Evolutionary conservation across 306 rosid genomes (phyloP).

Genomic region (Rosa chinensis): DNA sequence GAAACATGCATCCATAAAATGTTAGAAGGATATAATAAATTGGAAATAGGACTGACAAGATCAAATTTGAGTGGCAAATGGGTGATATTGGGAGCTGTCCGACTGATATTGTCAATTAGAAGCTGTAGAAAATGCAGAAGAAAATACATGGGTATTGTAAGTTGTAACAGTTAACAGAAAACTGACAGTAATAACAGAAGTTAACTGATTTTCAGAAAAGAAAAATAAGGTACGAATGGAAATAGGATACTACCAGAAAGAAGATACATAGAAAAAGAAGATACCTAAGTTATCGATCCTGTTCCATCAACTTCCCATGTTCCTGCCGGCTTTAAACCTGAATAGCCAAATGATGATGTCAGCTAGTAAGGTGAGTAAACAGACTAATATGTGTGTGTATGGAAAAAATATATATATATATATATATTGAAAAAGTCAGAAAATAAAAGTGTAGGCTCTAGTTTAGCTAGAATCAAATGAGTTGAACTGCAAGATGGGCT

Average conservation of each 20-base stretch:
- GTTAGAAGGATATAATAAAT: not conserved
- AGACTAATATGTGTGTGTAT: no score
- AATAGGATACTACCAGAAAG: conserved; percentile 59
- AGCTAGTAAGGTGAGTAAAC: conserved; percentile 7
- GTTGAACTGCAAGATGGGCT: not conserved
- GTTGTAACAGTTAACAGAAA: not conserved
- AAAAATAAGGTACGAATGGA: not conserved
- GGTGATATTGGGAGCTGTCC: conserved; percentile 87
- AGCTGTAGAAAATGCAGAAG: conserved; percentile 59
- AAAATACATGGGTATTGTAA: conserved; percentile 9
- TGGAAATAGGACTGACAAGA: conserved; percentile 67
- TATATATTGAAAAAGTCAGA: not conserved
- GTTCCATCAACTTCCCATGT: conserved; percentile 95
- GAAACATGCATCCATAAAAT: not conserved
- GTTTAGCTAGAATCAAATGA: not conserved
- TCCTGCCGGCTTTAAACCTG: conserved; percentile 82
- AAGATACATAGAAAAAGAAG: conserved; percentile 91
- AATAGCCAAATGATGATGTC: conserved; percentile 24
- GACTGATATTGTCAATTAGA: conserved; percentile 81
- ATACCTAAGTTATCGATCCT: conserved; percentile 60
- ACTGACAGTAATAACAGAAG: not conserved
- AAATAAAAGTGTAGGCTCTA: not conserved
- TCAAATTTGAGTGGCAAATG: conserved; percentile 90
- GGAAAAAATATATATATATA: no score
- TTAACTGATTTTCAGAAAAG: conserved; percentile 1